phyloP scores from a whole-genome alignment of 257 asterid genomes.

The Cruciata laevipes region DNA sequence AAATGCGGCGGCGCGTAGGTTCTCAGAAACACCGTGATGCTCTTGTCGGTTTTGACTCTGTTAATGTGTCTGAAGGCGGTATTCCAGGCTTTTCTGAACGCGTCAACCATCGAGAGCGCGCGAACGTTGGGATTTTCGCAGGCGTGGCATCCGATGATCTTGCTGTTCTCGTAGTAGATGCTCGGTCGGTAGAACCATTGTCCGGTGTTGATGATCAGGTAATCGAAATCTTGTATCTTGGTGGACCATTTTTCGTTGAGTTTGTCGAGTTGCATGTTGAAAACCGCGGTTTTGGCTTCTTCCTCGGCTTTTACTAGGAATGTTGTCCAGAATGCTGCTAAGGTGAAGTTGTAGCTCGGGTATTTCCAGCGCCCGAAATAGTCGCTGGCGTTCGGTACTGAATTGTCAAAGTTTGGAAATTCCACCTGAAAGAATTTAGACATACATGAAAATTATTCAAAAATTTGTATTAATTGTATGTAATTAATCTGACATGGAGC shows the following conservation, averaged over 20 bases:
- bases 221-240: constrained; percentile 30
- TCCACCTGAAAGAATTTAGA: constrained; percentile 23
- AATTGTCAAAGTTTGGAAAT: constrained; percentile 34
- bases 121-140: constrained; percentile 20
- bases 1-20: constrained; percentile 37
- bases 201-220: constrained; percentile 28
- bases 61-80: constrained; percentile 35
- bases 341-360: constrained; percentile 36
- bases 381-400: constrained; percentile 24
- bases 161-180: constrained; percentile 26
- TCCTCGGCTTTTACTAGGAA: constrained; percentile 30
- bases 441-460: neutral
- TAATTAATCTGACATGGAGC: no score
- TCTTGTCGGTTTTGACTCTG: constrained; percentile 19
- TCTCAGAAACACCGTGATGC: constrained; percentile 21
- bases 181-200: constrained; percentile 33
- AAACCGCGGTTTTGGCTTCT: constrained; percentile 21
- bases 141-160: constrained; percentile 28
- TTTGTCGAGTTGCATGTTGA: constrained; percentile 32
- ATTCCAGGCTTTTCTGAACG: constrained; percentile 26
- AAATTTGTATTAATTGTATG: no score
- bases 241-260: constrained; percentile 32
- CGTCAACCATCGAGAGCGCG: constrained; percentile 26
- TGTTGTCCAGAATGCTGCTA: constrained; percentile 39
- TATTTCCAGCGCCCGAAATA: constrained; percentile 48